phyloP scores from a whole-genome alignment of 257 asterid genomes.

The Nicotiana tomentosiformis region DNA sequence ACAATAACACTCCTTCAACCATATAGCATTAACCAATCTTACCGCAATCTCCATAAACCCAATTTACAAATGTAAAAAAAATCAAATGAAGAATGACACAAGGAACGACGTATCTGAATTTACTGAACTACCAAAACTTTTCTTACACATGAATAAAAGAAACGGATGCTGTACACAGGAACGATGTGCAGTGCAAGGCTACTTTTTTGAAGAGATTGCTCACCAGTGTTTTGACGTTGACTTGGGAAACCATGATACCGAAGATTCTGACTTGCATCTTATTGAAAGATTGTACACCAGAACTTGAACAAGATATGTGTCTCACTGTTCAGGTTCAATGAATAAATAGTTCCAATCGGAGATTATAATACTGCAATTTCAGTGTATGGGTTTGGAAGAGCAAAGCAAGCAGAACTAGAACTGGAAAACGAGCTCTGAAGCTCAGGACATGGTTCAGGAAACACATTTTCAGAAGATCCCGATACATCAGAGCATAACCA shows the following conservation, averaged over 20 bases:
- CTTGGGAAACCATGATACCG: constrained; percentile 19
- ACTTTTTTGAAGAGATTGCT: constrained; percentile 27
- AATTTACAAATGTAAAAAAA: constrained; percentile 15
- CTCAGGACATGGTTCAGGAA: constrained; percentile 62
- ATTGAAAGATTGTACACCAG: constrained; percentile 33
- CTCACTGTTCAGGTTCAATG: constrained; percentile 33
- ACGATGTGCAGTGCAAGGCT: constrained; percentile 18
- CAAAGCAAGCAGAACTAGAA: constrained; percentile 24
- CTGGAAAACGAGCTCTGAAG: constrained; percentile 33
- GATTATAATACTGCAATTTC: constrained; percentile 41
- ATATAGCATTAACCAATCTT: constrained; percentile 8
- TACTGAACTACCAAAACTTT: constrained; percentile 92
- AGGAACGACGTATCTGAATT: constrained; percentile 29
- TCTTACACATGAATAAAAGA: constrained; percentile 72
- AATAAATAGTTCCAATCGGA: constrained; percentile 29
- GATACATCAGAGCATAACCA: constrained; percentile 57
- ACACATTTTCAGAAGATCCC: constrained; percentile 56
- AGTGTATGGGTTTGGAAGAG: constrained; percentile 24
- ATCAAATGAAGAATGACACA: constrained; percentile 23
- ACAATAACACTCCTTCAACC: constrained; percentile 11
- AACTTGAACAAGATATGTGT: constrained; percentile 16
- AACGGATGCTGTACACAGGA: constrained; percentile 67
- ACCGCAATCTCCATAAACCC: constrained; percentile 9
- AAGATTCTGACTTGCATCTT: constrained; percentile 23
- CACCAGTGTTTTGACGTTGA: constrained; percentile 11